These are phyloP conservation scores for Verticillium tricorpus DNA, from an alignment of 2,329 filamentous ascomycete species.

Conservation along the genomic window DNA sequence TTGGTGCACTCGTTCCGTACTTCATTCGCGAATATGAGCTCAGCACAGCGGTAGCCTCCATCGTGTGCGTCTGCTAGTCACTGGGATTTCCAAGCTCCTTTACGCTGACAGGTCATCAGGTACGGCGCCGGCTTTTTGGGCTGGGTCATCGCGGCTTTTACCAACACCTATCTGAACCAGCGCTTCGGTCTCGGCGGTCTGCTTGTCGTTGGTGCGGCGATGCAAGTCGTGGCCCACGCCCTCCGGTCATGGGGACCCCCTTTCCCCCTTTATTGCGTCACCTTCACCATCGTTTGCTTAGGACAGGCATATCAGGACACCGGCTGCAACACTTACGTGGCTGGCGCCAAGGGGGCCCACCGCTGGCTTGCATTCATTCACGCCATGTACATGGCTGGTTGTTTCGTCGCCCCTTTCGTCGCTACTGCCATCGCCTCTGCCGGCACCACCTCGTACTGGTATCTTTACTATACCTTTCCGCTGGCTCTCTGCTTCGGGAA, in stretches of 20 bases:
- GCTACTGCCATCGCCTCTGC: conserved; percentile 44
- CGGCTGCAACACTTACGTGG: conserved; percentile 58
- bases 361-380: conserved; percentile 61
- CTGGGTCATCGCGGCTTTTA: conserved; percentile 54
- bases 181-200: conserved; percentile 52
- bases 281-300: conserved; percentile 53
- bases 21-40: conserved; percentile 53
- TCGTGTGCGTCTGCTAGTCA: conserved; percentile 30
- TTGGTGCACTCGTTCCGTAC: conserved; percentile 60
- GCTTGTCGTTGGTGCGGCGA: conserved; percentile 47
- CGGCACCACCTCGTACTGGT: conserved; percentile 37
- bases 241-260: conserved; percentile 53
- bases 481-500: conserved; percentile 49
- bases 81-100: conserved; percentile 4
- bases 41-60: conserved; percentile 44
- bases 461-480: conserved; percentile 51
- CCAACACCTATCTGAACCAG: conserved; percentile 48
- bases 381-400: conserved; percentile 56
- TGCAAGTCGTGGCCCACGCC: conserved; percentile 50
- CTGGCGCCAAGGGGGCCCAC: conserved; percentile 44
- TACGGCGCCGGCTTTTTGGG: conserved; percentile 55
- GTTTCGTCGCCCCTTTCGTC: conserved; percentile 52
- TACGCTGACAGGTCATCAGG: conserved; percentile 19
- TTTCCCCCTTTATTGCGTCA: conserved; percentile 51
- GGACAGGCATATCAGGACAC: conserved; percentile 62